These are phyloP conservation scores for Sungouiella blattae DNA, from an alignment of 805 yeast genomes.

Conservation along the genomic window DNA sequence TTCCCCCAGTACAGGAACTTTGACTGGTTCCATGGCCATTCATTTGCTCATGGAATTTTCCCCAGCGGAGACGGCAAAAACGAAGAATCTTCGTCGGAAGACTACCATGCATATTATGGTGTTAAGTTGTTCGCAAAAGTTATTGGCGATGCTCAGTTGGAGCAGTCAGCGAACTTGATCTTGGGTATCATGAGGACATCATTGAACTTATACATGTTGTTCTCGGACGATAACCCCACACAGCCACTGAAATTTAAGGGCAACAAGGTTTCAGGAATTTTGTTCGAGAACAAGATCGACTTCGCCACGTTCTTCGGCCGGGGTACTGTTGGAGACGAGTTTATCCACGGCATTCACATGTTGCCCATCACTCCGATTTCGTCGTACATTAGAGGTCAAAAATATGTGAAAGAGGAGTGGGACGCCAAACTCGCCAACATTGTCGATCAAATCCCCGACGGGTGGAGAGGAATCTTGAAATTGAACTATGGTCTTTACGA, in stretches of 20 bases:
- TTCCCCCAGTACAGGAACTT: conserved; percentile 69
- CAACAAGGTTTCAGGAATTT: conserved; percentile 66
- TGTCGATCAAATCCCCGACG: conserved; percentile 50
- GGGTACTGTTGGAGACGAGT: conserved; percentile 53
- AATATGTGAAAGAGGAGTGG: conserved; percentile 66
- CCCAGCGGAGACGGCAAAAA: conserved; percentile 73
- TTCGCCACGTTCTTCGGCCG: conserved; percentile 74
- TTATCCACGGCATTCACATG: conserved; percentile 78
- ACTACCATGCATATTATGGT: conserved; percentile 67
- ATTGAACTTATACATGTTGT: conserved; percentile 52
- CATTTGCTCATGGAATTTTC: conserved; percentile 74
- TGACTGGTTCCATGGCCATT: conserved; percentile 76
- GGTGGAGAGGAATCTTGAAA: conserved; percentile 73
- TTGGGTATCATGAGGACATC: conserved; percentile 56
- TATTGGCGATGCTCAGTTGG: conserved; percentile 50
- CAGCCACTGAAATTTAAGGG: conserved; percentile 49
- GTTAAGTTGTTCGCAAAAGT: conserved; percentile 63
- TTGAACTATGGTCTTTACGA: conserved; percentile 72
- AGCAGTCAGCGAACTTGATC: conserved; percentile 54
- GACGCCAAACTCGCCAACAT: conserved; percentile 43
- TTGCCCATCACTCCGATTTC: conserved; percentile 69
- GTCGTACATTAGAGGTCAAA: conserved; percentile 51
- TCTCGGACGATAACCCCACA: conserved; percentile 36
- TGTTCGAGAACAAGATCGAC: conserved; percentile 69
- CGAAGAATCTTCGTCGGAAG: conserved; percentile 73